Evolutionary conservation across 1,139 yeast genomes (phyloP).

Genomic region (Saccharomyces hybrid): DNA sequence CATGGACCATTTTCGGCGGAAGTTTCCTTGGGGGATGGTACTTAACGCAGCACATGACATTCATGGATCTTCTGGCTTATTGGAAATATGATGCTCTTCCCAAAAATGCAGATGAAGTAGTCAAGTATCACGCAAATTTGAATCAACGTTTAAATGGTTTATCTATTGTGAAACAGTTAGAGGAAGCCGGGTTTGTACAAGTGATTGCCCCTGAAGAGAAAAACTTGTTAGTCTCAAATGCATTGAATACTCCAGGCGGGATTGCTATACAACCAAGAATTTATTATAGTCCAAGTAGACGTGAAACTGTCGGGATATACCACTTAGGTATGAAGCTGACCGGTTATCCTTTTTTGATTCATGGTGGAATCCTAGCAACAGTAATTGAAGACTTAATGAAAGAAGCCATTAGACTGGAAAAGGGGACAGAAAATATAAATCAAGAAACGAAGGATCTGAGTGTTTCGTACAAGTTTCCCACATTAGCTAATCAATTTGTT

Average conservation of each 20-base stretch:
- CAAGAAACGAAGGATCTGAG: slow-evolving; percentile 26
- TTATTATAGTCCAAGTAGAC: slow-evolving; percentile 50
- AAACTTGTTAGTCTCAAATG: slow-evolving; percentile 32
- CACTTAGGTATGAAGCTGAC: slow-evolving; percentile 75
- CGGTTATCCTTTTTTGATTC: slow-evolving; percentile 82
- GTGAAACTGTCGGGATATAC: slow-evolving; percentile 57
- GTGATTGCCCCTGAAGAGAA: slow-evolving; percentile 26
- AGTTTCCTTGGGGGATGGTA: slow-evolving; percentile 28
- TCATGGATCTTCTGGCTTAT: slow-evolving; percentile 30
- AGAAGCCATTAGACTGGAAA: slow-evolving; percentile 25
- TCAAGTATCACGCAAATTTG: slow-evolving; percentile 32
- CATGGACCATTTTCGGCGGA: slow-evolving; percentile 24
- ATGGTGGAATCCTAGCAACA: slow-evolving; percentile 86
- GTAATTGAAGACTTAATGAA: slow-evolving; percentile 67
- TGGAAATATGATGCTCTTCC: slow-evolving; percentile 30
- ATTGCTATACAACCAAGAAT: slow-evolving; percentile 65
- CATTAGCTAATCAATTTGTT: slow-evolving; percentile 72
- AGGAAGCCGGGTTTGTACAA: slow-evolving; percentile 33
- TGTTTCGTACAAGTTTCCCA: slow-evolving; percentile 55
- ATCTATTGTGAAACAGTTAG: slow-evolving; percentile 36
- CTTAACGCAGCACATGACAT: slow-evolving; percentile 30
- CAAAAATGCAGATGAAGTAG: slow-evolving; percentile 23
- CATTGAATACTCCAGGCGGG: slow-evolving; percentile 61
- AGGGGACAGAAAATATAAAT: slow-evolving; percentile 23
- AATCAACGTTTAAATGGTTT: slow-evolving; percentile 44